phyloP scores from a whole-genome alignment of 306 rosid genomes.

The Vachellia pachyceras region DNA sequence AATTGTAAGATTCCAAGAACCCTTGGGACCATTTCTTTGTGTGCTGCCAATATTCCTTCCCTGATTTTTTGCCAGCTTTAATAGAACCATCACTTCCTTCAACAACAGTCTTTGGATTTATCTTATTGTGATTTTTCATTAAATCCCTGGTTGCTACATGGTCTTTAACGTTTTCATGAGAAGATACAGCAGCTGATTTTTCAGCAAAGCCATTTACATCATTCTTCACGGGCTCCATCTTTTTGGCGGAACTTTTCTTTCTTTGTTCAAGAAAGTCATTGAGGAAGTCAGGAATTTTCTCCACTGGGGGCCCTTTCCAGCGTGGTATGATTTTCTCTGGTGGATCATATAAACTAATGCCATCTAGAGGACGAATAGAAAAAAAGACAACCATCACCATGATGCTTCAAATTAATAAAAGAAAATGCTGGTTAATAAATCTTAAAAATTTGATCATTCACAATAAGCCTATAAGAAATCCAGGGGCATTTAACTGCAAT shows the following conservation, averaged over 20 bases:
- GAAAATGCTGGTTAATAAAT: slow-evolving; percentile 27
- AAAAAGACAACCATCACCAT: slow-evolving; percentile 35
- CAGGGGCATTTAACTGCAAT: neutral
- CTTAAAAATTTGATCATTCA: slow-evolving; percentile 8
- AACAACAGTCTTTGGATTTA: slow-evolving; percentile 61
- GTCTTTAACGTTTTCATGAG: slow-evolving; percentile 40
- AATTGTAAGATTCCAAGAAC: slow-evolving; percentile 83
- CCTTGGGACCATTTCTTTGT: slow-evolving; percentile 95
- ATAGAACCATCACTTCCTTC: slow-evolving; percentile 94
- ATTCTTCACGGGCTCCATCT: slow-evolving; percentile 52
- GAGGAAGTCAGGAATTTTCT: slow-evolving; percentile 72
- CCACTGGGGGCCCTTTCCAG: slow-evolving; percentile 85
- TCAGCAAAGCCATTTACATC: slow-evolving; percentile 46
- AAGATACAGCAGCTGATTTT: slow-evolving; percentile 50
- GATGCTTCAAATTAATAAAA: slow-evolving; percentile 23
- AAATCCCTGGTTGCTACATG: slow-evolving; percentile 40
- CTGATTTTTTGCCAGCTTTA: slow-evolving; percentile 78
- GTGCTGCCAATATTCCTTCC: slow-evolving; percentile 96
- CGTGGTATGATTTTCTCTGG: slow-evolving; percentile 88
- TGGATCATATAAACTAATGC: slow-evolving; percentile 86
- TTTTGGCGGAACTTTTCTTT: slow-evolving; percentile 47
- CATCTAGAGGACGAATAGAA: slow-evolving; percentile 52
- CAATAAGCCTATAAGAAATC: slow-evolving; percentile 14
- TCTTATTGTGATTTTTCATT: slow-evolving; percentile 18
- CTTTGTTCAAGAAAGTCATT: slow-evolving; percentile 62